Conservation (phyloP, 257 asterid genomes). For the Solanum stenotomum region DNA sequence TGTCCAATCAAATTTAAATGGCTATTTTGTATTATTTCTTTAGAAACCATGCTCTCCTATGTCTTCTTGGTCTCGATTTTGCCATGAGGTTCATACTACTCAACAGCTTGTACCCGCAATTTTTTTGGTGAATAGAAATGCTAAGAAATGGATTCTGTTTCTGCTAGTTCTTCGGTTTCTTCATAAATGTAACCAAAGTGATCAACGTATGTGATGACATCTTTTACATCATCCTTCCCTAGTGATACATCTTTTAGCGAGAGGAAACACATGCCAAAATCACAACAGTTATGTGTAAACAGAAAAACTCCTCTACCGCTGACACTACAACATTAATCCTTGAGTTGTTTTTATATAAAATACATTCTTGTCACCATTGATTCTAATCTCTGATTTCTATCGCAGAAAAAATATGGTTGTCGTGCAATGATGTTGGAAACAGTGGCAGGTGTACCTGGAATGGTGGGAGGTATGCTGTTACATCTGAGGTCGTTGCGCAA, state of each 20-base stretch:
- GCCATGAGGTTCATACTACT: neutral
- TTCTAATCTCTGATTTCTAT: neutral
- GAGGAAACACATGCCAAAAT: neutral
- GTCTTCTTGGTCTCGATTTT: neutral
- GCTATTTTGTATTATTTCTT: neutral
- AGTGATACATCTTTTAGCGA: neutral
- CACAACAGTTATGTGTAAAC: neutral
- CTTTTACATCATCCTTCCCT: neutral
- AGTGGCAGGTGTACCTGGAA: slow-evolving; percentile 96
- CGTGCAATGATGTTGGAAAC: slow-evolving; percentile 99
- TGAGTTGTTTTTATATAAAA: neutral
- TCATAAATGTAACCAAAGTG: neutral
- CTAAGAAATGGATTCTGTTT: neutral
- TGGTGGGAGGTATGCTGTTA: slow-evolving; percentile 88
- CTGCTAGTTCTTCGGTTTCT: neutral
- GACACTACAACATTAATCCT: neutral
- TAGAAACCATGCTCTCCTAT: neutral
- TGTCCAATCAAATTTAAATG: neutral
- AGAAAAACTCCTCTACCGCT: neutral
- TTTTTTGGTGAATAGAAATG: neutral
- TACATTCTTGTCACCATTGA: neutral
- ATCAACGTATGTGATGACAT: neutral
- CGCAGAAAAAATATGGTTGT: slow-evolving; percentile 84
- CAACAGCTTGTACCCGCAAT: neutral
- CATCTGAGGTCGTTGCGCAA: slow-evolving; percentile 80